These are phyloP conservation scores for Lactarius trivialis DNA, from an alignment of 768 basidiomycete genomes.

Conservation along the genomic window DNA sequence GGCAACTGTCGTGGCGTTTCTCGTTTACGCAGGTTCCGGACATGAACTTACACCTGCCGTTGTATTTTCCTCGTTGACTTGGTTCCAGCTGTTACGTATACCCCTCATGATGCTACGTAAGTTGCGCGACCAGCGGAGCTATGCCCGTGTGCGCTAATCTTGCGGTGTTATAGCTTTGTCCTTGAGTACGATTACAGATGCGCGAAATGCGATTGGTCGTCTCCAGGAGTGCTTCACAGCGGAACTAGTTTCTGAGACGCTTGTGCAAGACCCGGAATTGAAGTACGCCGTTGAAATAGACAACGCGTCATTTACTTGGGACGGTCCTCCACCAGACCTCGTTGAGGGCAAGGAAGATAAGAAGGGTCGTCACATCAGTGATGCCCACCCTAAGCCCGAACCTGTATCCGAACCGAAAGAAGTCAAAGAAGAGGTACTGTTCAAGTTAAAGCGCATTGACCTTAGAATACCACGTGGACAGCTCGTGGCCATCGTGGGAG, in stretches of 20 bases:
- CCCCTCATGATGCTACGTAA: slow-evolving; percentile 69
- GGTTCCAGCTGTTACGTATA: slow-evolving; percentile 77
- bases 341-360: slow-evolving; percentile 28
- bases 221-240: slow-evolving; percentile 79
- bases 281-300: slow-evolving; percentile 61
- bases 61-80: slow-evolving; percentile 77
- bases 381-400: slow-evolving; percentile 8
- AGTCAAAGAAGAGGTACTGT: slow-evolving; percentile 38
- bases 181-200: slow-evolving; percentile 78
- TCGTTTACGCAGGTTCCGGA: slow-evolving; percentile 70
- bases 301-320: slow-evolving; percentile 81
- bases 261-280: slow-evolving; percentile 46
- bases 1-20: slow-evolving; percentile 70
- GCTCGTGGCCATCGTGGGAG: slow-evolving; percentile 75
- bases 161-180: slow-evolving; percentile 44
- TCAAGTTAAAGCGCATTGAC: slow-evolving; percentile 59
- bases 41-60: slow-evolving; percentile 61
- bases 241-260: slow-evolving; percentile 59
- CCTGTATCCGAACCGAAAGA: slow-evolving; percentile 25
- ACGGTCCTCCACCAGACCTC: slow-evolving; percentile 55
- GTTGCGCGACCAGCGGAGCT: slow-evolving; percentile 12
- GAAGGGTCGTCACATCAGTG: slow-evolving; percentile 8
- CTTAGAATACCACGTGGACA: slow-evolving; percentile 68
- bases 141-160: background rate
- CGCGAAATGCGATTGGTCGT: slow-evolving; percentile 70